phyloP scores from a whole-genome alignment of 164 flowering plant genomes.

The Kingdonia uniflora region DNA sequence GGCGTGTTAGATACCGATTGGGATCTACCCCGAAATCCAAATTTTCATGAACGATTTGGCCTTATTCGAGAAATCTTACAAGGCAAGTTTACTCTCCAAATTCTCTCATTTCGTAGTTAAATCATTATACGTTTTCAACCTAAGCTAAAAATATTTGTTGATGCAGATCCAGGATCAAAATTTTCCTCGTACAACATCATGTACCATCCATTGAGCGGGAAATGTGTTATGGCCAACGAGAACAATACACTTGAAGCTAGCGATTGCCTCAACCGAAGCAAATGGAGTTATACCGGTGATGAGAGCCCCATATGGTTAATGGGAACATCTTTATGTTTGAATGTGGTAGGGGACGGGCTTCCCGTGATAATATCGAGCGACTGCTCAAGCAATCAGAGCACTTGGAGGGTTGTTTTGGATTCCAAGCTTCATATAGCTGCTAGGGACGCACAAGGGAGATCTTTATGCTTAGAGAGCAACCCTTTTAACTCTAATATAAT shows the following conservation, averaged over 20 bases:
- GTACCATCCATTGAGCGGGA: slow-evolving; percentile 38
- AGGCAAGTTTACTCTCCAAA: slow-evolving; percentile 15
- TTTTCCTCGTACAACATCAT: slow-evolving; percentile 10
- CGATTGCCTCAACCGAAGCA: slow-evolving; percentile 17
- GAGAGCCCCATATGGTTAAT: slow-evolving; percentile 17
- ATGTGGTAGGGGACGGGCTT: slow-evolving; percentile 18
- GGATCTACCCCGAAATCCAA: slow-evolving; percentile 23
- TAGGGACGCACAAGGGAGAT: slow-evolving; percentile 18
- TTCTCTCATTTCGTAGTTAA: neutral
- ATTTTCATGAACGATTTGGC: slow-evolving; percentile 16
- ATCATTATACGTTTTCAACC: neutral
- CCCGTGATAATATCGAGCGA: slow-evolving; percentile 20
- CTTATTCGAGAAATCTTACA: slow-evolving; percentile 21
- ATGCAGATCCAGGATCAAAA: slow-evolving; percentile 1
- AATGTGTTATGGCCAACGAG: slow-evolving; percentile 12
- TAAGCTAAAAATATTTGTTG: too few relatives aligned
- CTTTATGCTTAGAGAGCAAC: slow-evolving; percentile 26
- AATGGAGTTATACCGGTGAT: slow-evolving; percentile 21
- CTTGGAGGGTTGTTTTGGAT: slow-evolving; percentile 23
- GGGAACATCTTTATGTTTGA: slow-evolving; percentile 24
- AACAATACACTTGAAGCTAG: slow-evolving; percentile 6
- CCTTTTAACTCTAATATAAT: slow-evolving; percentile 14
- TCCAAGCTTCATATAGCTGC: slow-evolving; percentile 32
- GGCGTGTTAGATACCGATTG: slow-evolving; percentile 32
- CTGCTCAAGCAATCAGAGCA: slow-evolving; percentile 21